phyloP scores from a whole-genome alignment of 1,284 basidiomycete genomes.

The Somion occarium region DNA sequence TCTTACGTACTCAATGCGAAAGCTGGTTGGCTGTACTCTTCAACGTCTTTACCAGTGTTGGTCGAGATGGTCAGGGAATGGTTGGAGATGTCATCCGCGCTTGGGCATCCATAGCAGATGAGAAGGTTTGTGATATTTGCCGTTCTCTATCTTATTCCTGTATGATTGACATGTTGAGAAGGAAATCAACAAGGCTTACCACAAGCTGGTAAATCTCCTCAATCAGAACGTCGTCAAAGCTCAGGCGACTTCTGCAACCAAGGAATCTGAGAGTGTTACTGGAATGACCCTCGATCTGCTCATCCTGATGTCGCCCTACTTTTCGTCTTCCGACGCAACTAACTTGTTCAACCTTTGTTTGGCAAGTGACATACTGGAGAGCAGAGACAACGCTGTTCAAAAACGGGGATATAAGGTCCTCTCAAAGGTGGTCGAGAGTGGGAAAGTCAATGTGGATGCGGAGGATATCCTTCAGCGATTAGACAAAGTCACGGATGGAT shows the following conservation, averaged over 20 bases:
- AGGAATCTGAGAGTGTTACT: conserved; percentile 48
- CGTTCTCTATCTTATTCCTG: neutral
- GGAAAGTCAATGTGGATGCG: conserved; percentile 51
- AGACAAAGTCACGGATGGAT: conserved; percentile 58
- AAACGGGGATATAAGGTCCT: conserved; percentile 94
- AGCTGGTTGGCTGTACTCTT: conserved; percentile 95
- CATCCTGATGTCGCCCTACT: conserved; percentile 76
- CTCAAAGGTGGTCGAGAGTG: conserved; percentile 63
- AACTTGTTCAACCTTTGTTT: conserved; percentile 65
- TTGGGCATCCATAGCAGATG: conserved; percentile 83
- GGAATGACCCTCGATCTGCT: conserved; percentile 90
- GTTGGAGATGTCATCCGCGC: conserved; percentile 87
- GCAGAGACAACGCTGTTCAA: conserved; percentile 85
- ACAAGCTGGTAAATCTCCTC: conserved; percentile 77
- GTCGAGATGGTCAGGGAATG: conserved; percentile 71
- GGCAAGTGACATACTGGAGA: conserved; percentile 55
- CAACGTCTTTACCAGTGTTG: conserved; percentile 91
- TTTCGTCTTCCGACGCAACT: conserved; percentile 57
- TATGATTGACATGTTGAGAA: conserved; percentile 20
- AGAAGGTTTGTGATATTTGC: conserved; percentile 41
- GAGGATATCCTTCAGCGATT: conserved; percentile 60
- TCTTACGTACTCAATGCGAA: conserved; percentile 77
- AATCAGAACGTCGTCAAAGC: conserved; percentile 57
- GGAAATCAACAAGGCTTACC: conserved; percentile 80
- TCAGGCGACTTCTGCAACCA: conserved; percentile 13